Evolutionary conservation across 441 rosid species (phyloP).

Genomic region (Brassica hybrid): DNA sequence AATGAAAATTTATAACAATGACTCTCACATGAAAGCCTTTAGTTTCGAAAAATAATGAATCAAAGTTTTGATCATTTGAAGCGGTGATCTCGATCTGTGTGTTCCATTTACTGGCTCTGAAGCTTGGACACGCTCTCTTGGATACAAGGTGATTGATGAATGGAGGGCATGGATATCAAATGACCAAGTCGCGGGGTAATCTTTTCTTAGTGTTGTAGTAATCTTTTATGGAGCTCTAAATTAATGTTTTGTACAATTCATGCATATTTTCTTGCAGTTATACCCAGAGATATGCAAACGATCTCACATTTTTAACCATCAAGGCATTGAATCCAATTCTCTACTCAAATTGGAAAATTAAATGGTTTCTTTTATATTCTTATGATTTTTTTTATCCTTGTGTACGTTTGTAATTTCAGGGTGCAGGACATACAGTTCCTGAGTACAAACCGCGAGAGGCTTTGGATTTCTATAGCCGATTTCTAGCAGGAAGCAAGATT

Average conservation of each 20-base stretch:
- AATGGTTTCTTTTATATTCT: background rate
- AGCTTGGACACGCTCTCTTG: constrained; percentile 92
- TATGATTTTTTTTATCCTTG: background rate
- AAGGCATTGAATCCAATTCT: constrained; percentile 50
- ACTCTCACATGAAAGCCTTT: background rate
- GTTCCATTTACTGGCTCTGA: constrained; percentile 88
- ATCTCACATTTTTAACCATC: constrained; percentile 82
- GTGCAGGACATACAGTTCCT: constrained; percentile 88
- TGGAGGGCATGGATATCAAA: constrained; percentile 84
- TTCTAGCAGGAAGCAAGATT: constrained; percentile 60
- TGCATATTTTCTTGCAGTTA: constrained; percentile 51
- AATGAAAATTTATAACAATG: background rate
- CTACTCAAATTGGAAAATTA: background rate
- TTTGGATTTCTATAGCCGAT: constrained; percentile 72
- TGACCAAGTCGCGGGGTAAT: constrained; percentile 88
- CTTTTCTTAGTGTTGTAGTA: background rate
- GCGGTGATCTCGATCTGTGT: constrained; percentile 93
- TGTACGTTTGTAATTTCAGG: constrained; percentile 50
- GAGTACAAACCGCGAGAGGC: constrained; percentile 87
- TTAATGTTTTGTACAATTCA: background rate
- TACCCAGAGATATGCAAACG: constrained; percentile 75
- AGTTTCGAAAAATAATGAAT: constrained; percentile 12
- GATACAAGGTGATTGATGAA: constrained; percentile 72
- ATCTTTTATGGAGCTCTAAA: background rate
- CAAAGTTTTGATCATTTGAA: constrained; percentile 30